These are phyloP conservation scores for Erysiphe pulchra DNA, from an alignment of 2,329 filamentous ascomycete genomes.

Conservation along the genomic window DNA sequence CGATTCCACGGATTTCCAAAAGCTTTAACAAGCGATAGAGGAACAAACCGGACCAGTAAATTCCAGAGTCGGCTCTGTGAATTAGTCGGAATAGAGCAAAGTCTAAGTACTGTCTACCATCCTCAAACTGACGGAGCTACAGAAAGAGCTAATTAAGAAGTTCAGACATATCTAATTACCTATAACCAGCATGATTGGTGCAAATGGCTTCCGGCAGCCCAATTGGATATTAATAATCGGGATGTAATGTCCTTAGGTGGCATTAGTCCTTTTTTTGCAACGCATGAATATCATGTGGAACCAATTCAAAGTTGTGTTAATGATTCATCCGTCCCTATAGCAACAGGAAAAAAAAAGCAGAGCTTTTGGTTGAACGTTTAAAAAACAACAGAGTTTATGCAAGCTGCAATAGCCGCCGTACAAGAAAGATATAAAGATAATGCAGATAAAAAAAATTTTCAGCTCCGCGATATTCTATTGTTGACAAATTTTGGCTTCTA, in stretches of 20 bases:
- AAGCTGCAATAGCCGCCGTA: background rate
- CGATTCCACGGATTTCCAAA: background rate
- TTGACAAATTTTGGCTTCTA: background rate
- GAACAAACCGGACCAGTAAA: background rate
- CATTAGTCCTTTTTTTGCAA: conserved; percentile 1
- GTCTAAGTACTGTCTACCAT: background rate
- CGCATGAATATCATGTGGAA: background rate
- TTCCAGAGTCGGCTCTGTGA: background rate
- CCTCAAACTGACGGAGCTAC: no score
- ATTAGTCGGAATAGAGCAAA: background rate
- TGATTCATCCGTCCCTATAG: background rate
- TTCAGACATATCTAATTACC: background rate
- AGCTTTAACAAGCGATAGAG: background rate
- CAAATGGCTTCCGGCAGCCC: background rate
- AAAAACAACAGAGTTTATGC: background rate
- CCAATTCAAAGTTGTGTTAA: background rate
- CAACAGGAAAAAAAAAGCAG: conserved; percentile 1
- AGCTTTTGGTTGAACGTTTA: background rate
- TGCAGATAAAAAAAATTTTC: background rate
- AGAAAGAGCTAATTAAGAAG: background rate
- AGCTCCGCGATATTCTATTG: background rate
- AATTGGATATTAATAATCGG: conserved; percentile 1
- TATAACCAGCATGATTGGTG: background rate
- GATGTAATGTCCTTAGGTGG: background rate
- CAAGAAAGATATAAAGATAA: background rate